Base-by-base conservation (phyloP, 306 rosid species). In the Cucurbita pepo region DNA sequence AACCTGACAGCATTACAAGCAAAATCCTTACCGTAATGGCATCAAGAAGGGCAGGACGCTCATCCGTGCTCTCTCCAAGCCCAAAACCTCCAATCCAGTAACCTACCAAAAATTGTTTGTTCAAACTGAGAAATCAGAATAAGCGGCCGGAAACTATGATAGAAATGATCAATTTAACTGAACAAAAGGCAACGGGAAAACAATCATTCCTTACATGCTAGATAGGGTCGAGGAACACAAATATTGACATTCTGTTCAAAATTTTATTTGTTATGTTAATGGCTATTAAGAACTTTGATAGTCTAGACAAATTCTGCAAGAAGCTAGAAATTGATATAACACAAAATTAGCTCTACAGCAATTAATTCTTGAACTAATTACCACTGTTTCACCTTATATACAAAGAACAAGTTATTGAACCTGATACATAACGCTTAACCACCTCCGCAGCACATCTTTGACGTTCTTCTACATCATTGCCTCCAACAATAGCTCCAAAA, bases 1-100 rank as follows among this genome's bases (percentile, higher is more conserved):
- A 74, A 56, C 44, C 19, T 21, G 34, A 47, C 44, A 58, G 13
- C 44, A 22, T 40, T 56, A 67, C 70, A 79, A 69, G 60, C 22
- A 19, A 66, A 64, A 16, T 19, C 8, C 96, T 74, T 85, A 93
- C 98, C 36, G 76, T 83, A 66, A 94, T 76, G 61, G 90, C 84
- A 70, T 78, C 80, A 60, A 90, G 87, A 73, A 91, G 89, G 77
- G 86, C 80, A 77, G 95, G 85, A 71, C 96, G 92, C 80, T 89
- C 97, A 76, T 87, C 85, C 73, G 86, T 86, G 82, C 87, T 77
- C 79, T 94, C 98, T 77, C 97, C 98, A 76, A 86, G 90, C 77
- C 98, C 96, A 87, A 94, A 91, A 57, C 96, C 96, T 80, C 97
- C 98, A 71, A 94, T 82, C 94, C 94, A 94, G 73, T 85, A 94